Evolutionary conservation across 495 filamentous ascomycete species (phyloP).

Genomic region (Penicillium paxilli): DNA sequence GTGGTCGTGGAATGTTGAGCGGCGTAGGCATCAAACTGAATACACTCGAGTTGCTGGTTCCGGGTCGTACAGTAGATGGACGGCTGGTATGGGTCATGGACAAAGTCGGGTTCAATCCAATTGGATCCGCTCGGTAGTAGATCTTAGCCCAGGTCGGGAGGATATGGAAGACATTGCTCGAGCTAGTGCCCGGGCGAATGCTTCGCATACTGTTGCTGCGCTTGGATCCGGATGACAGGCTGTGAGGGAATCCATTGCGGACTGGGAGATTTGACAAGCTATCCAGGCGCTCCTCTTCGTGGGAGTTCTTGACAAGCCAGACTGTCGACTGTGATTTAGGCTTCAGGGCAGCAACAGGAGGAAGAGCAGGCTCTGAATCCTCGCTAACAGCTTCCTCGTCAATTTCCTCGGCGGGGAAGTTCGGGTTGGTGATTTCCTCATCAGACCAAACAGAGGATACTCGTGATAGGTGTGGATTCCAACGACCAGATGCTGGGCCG

Average conservation of each 20-base stretch:
- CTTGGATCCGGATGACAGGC: slow-evolving; percentile 36
- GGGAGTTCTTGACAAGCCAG: slow-evolving; percentile 45
- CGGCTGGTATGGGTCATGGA: slow-evolving; percentile 35
- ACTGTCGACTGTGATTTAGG: slow-evolving; percentile 38
- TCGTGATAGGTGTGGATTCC: slow-evolving; percentile 75
- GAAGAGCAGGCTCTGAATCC: slow-evolving; percentile 1
- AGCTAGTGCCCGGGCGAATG: slow-evolving; percentile 41
- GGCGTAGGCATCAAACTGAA: slow-evolving; percentile 33
- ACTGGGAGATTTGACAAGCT: slow-evolving; percentile 42
- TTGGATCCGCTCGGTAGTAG: slow-evolving; percentile 46
- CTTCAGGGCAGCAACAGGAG: slow-evolving; percentile 20
- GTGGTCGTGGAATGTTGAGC: slow-evolving; percentile 23
- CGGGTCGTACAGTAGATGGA: slow-evolving; percentile 29
- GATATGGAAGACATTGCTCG: slow-evolving; percentile 56
- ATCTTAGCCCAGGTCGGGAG: slow-evolving; percentile 47
- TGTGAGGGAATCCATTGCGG: slow-evolving; percentile 35
- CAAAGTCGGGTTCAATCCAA: slow-evolving; percentile 30
- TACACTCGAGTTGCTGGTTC: slow-evolving; percentile 33
- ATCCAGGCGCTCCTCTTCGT: slow-evolving; percentile 40
- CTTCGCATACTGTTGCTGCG: slow-evolving; percentile 42
- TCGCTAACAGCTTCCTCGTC: not conserved
- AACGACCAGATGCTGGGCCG: slow-evolving; percentile 50
- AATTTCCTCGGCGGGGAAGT: not conserved
- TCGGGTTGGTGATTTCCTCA: slow-evolving; percentile 23
- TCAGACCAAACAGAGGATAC: slow-evolving; percentile 65